Conservation (phyloP, 371 early-diverging fungal species). For the Sporodiniella umbellata region DNA sequence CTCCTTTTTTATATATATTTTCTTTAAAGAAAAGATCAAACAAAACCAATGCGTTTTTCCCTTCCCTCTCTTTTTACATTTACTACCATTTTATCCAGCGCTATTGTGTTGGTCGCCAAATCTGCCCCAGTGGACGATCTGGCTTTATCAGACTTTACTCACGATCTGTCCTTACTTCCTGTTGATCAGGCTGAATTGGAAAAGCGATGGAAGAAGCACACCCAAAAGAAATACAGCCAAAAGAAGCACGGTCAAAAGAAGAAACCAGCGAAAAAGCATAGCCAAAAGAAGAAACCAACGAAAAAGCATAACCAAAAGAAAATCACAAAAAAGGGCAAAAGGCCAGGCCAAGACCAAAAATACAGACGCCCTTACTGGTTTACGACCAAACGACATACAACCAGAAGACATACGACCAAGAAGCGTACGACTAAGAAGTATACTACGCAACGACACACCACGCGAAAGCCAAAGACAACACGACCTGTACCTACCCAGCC, state of each 20-base stretch:
- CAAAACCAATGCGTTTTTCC: slow-evolving; percentile 21
- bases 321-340: slow-evolving; percentile 8
- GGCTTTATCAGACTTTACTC: background rate
- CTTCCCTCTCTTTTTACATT: slow-evolving; percentile 27
- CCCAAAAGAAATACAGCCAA: slow-evolving; percentile 1
- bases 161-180: too few species aligned
- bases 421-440: slow-evolving; percentile 13
- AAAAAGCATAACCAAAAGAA: slow-evolving; percentile 7
- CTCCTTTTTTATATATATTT: slow-evolving; percentile 7
- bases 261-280: slow-evolving; percentile 6
- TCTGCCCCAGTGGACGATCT: slow-evolving; percentile 8
- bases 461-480: slow-evolving; percentile 5
- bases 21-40: slow-evolving; percentile 3
- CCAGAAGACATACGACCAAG: slow-evolving; percentile 9
- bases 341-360: slow-evolving; percentile 2
- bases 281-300: slow-evolving; percentile 1
- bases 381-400: slow-evolving; percentile 7
- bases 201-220: background rate
- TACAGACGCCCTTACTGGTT: too few species aligned
- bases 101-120: slow-evolving; percentile 11
- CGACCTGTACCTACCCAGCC: slow-evolving; percentile 5
- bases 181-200: too few species aligned
- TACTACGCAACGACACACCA: too few species aligned
- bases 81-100: slow-evolving; percentile 12
- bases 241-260: slow-evolving; percentile 2